These are phyloP conservation scores for Mycena albidolilacea DNA, from an alignment of 768 basidiomycete genomes.

Conservation along the genomic window DNA sequence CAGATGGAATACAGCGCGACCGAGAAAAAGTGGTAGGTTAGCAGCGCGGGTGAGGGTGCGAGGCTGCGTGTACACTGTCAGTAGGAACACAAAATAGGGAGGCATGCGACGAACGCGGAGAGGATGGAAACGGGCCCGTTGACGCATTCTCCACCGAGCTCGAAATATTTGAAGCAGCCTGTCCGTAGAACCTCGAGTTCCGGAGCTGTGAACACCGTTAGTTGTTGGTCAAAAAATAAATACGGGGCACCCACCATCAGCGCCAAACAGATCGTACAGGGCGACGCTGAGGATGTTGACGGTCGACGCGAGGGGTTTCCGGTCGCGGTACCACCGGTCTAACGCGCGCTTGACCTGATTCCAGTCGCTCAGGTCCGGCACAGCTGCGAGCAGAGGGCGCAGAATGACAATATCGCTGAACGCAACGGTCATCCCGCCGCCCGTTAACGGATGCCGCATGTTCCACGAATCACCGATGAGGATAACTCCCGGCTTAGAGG, in stretches of 20 bases:
- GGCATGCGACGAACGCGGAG: conserved; percentile 74
- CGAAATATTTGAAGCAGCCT: conserved; percentile 98
- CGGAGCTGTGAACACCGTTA: conserved; percentile 59
- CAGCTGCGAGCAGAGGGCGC: conserved; percentile 67
- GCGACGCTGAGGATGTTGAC: conserved; percentile 96
- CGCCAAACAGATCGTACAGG: conserved; percentile 94
- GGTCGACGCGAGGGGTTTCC: conserved; percentile 88
- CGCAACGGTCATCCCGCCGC: conserved; percentile 98
- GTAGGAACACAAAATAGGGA: neutral
- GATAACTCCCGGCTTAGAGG: conserved; percentile 78
- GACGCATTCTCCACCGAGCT: conserved; percentile 91
- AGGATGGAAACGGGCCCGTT: conserved; percentile 92
- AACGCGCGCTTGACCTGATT: conserved; percentile 65
- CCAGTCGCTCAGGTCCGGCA: conserved; percentile 66
- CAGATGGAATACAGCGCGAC: conserved; percentile 97
- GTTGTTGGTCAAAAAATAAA: neutral
- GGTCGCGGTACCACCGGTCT: conserved; percentile 85
- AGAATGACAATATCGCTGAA: conserved; percentile 88
- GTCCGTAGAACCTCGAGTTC: conserved; percentile 74
- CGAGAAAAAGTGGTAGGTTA: conserved; percentile 93
- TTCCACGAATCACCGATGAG: conserved; percentile 98
- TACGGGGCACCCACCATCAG: conserved; percentile 77
- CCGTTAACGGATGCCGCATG: conserved; percentile 98
- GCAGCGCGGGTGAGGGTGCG: conserved; percentile 81
- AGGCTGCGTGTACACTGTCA: conserved; percentile 63